Evolutionary conservation across 345 rosid species (phyloP), one percentile per base, ranked within the genome.

Genomic region (Geranium rotundifolium): DNA sequence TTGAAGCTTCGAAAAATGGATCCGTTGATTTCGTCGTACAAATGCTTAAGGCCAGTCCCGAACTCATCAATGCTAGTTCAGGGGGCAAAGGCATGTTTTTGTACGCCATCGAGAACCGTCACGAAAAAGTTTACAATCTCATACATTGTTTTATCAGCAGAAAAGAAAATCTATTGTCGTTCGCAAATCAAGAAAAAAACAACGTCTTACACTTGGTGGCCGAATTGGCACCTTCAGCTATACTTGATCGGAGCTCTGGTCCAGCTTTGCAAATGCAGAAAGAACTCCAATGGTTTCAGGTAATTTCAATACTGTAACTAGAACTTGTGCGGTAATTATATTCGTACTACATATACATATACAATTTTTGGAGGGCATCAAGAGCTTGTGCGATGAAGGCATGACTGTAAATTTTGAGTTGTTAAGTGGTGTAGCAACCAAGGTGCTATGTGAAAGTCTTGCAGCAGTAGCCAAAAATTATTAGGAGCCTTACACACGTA

Each of bases 211-310:
- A 88, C 58, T 89, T 83, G 27, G 91, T 91, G 2, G 88, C 89
- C 0, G 69, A 65, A 65, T 37, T 79, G 17, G 84, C 95, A 50
- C 95, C 95, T 0, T 17, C 68, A 3, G 69, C 87, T 3, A 77
- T 77, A 62, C 86, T 88, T 17, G 86, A 84, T 59, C 82, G 77
- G 2, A 83, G 84, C 59, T 72, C 85, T 0, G 91, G 95, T 37
- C 91, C 95, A 17, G 89, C 88, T 65, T 71, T 88, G 37, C 95
- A 88, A 50, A 85, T 88, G 95, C 95, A 88, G 39, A 74, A 91
- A 65, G 95, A 88, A 61, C 65, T 85, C 3, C 95, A 85, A 60
- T 85, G 95, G 95, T 88, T 74, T 30, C 85, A 85, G 90, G 95
- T 87, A 64, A 17, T 10, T 13, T 9, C 34, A 17, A 34, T 34